Conservation (phyloP, 441 rosid species). For the Corymbia calophylla region DNA sequence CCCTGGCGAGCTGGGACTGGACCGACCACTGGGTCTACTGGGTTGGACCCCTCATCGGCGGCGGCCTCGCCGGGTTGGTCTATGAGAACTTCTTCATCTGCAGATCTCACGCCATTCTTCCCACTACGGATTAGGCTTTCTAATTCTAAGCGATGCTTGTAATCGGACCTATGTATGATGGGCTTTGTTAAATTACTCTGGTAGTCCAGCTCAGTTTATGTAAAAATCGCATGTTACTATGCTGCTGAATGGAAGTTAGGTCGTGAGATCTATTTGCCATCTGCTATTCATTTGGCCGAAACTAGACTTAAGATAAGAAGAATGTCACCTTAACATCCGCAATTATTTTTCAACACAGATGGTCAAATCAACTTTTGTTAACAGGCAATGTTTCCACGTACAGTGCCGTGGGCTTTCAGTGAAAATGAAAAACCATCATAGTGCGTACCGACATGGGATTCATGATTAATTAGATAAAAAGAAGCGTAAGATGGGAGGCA, state of each 20-base stretch:
- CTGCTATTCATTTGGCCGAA: not conserved
- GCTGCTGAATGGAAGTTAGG: not conserved
- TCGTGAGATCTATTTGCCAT: not conserved
- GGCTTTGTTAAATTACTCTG: not conserved
- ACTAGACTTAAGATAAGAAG: not conserved
- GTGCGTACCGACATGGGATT: not conserved
- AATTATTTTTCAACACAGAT: not conserved
- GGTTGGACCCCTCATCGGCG: slow-evolving; percentile 87
- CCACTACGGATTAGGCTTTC: slow-evolving; percentile 19
- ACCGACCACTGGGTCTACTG: slow-evolving; percentile 93
- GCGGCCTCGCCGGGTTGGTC: slow-evolving; percentile 69
- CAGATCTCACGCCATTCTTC: slow-evolving; percentile 33
- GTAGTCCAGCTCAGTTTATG: not conserved
- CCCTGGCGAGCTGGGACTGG: slow-evolving; percentile 74
- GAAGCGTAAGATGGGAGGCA: not conserved
- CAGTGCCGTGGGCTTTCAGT: not conserved
- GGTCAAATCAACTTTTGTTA: not conserved
- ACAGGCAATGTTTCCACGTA: not conserved
- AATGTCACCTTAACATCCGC: not conserved
- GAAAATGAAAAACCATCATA: not conserved
- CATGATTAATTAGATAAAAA: not conserved
- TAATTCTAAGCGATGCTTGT: not conserved
- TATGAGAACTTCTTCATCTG: slow-evolving; percentile 63
- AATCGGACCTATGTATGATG: not conserved
- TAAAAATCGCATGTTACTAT: not conserved